Evolutionary conservation across 2,329 filamentous ascomycete genomes (phyloP).

Genomic region (Apiospora kogelbergensis): DNA sequence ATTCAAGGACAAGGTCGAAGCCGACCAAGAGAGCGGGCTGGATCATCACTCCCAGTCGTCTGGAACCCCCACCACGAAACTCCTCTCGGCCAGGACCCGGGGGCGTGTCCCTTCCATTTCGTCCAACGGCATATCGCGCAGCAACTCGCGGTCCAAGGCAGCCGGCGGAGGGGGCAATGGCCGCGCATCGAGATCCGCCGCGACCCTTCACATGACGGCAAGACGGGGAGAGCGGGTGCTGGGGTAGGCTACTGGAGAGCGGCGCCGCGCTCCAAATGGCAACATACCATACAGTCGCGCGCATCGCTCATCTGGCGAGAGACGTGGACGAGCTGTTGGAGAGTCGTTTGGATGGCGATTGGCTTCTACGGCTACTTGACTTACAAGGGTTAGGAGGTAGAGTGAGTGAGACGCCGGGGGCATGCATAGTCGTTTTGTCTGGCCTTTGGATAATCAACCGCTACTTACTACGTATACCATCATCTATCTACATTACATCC

Average conservation of each 20-base stretch:
- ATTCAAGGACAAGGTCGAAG: constrained; percentile 56
- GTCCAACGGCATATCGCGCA: constrained; percentile 22
- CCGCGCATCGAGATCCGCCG: constrained; percentile 52
- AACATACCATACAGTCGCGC: constrained; percentile 20
- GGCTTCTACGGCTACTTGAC: constrained; percentile 67
- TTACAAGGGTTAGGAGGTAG: constrained; percentile 51
- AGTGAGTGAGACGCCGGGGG: no score
- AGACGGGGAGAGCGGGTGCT: constrained; percentile 22
- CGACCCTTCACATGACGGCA: constrained; percentile 45
- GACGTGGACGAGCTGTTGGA: constrained; percentile 59
- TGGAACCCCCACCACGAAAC: constrained; percentile 35
- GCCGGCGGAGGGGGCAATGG: constrained; percentile 13
- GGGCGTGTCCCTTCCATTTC: constrained; percentile 26
- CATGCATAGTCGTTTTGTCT: neutral
- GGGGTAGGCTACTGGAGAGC: constrained; percentile 24
- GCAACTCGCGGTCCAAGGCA: constrained; percentile 17
- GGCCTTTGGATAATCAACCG: neutral
- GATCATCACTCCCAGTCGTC: constrained; percentile 28
- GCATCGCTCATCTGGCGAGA: constrained; percentile 56
- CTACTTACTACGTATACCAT: neutral
- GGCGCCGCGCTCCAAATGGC: constrained; percentile 20
- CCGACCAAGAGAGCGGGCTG: constrained; percentile 30
- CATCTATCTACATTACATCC: neutral
- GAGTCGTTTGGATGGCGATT: constrained; percentile 63
- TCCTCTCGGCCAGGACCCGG: constrained; percentile 29